Evolutionary conservation across 2,329 filamentous ascomycete species (phyloP), one percentile per base, ranked within the genome.

Genomic region (Moelleriella libera): DNA sequence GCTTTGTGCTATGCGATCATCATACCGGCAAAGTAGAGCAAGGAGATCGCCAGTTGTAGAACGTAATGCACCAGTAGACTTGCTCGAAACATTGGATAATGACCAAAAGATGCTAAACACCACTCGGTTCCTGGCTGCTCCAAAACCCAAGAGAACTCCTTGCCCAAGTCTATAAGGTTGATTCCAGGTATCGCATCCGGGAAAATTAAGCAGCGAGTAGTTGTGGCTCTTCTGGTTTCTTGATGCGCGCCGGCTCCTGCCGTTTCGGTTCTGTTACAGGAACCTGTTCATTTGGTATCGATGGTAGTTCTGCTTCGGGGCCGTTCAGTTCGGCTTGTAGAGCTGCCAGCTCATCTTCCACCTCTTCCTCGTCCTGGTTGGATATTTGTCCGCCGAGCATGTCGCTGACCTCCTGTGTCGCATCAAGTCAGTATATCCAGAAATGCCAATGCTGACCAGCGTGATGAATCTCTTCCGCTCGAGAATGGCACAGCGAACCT

Each of bases 291-390:
- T 51, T 53, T 5, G 63, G 63, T 4, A 64, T 62, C 1, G 53
- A 55, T 4, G 63, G 63, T 9, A 65, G 52, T 6, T 55, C 48
- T 29, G 55, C 54, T 45, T 47, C 46, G 21, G 54, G 48, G 1
- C 53, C 56, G 6, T 56, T 46, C 31, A 68, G 49, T 47, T 67
- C 63, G 51, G 63, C 60, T 63, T 89, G 85, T 53, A 98, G 72
- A 1, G 82, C 83, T 48, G 85, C 87, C 46, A 98, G 71, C 68
- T 98, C 92, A 59, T 96, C 89, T 62, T 98, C 92, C 34, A 98
- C 92, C 59, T 96, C 92, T 60, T 97, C 90, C 64, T 98, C 92
- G 65, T 98, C 92, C 58, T 94, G 85, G 59, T 88, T 92, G 11
- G 88, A 87, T 70, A 98, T 89, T 56, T 83, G 80, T 10, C 85